Evolutionary conservation across 2,329 filamentous ascomycete species (phyloP).

Genomic region (Botrytis squamosa): DNA sequence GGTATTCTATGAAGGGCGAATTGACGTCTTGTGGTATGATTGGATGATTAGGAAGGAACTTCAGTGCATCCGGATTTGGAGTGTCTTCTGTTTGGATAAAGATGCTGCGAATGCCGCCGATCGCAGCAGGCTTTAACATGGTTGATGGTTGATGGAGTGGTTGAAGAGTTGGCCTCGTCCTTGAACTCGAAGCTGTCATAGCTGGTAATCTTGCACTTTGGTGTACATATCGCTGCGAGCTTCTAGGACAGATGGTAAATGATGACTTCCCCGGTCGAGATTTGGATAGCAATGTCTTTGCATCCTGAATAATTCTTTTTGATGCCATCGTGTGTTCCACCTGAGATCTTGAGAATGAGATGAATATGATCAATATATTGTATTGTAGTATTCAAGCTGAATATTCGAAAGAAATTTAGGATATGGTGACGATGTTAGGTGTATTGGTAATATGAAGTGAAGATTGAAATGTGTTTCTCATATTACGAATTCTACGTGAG

Average conservation of each 20-base stretch:
- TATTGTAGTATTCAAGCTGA: neutral
- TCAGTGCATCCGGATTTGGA: slow-evolving; percentile 91
- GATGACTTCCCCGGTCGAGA: slow-evolving; percentile 34
- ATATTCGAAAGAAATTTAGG: neutral
- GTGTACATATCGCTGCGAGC: slow-evolving; percentile 43
- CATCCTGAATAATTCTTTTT: slow-evolving; percentile 30
- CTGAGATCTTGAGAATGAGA: neutral
- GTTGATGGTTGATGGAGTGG: slow-evolving; percentile 44
- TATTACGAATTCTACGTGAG: neutral
- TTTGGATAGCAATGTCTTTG: slow-evolving; percentile 29
- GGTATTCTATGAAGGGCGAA: slow-evolving; percentile 85
- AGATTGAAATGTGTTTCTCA: slow-evolving; percentile 9
- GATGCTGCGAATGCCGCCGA: slow-evolving; percentile 64
- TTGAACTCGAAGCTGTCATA: slow-evolving; percentile 48
- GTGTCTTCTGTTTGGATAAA: slow-evolving; percentile 98
- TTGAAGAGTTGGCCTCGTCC: slow-evolving; percentile 46
- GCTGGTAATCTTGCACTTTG: slow-evolving; percentile 46
- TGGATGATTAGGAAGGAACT: slow-evolving; percentile 89
- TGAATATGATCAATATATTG: neutral
- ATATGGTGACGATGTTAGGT: too few relatives aligned
- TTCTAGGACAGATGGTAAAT: slow-evolving; percentile 34
- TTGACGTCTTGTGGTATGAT: slow-evolving; percentile 74
- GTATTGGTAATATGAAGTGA: neutral
- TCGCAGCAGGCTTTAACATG: slow-evolving; percentile 40
- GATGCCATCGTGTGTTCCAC: slow-evolving; percentile 29